Conservation (phyloP, 2,329 filamentous ascomycete genomes). For the Pseudocercospora pini-densiflorae region DNA sequence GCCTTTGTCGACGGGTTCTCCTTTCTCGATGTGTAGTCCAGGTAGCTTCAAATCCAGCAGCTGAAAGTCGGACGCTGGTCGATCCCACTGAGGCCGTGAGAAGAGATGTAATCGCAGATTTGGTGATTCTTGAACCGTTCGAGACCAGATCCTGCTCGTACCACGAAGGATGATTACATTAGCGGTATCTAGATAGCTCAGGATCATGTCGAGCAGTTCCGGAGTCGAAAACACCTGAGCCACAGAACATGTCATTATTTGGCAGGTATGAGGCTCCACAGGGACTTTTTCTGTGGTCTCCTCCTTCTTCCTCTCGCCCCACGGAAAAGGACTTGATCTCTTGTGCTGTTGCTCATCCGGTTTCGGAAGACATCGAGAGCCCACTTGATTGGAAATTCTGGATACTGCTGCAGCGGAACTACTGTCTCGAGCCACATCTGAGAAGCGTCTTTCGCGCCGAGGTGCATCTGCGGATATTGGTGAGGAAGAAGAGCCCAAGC, state of each 20-base stretch:
- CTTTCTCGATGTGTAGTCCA: constrained; percentile 31
- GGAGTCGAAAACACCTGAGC: constrained; percentile 30
- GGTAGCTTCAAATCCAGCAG: constrained; percentile 30
- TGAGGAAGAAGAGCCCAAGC: not conserved
- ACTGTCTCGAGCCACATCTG: constrained; percentile 12
- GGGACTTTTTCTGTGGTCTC: not conserved
- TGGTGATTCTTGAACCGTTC: constrained; percentile 28
- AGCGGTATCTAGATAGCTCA: constrained; percentile 26
- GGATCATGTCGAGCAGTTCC: constrained; percentile 33
- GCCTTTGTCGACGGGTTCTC: constrained; percentile 30
- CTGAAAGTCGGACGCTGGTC: constrained; percentile 27
- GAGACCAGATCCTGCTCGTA: constrained; percentile 28
- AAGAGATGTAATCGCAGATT: constrained; percentile 33
- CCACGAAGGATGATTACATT: constrained; percentile 26
- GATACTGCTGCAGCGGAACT: not conserved
- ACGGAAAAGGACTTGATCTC: not conserved
- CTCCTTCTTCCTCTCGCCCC: not conserved
- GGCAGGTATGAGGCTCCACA: constrained; percentile 10
- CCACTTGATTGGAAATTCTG: not conserved
- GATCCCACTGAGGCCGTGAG: constrained; percentile 28
- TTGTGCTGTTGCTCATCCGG: constrained; percentile 4
- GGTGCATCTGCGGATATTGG: not conserved
- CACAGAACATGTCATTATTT: constrained; percentile 26
- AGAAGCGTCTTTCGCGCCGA: constrained; percentile 20
- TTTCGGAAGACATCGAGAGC: not conserved